Conservation (phyloP, 2,329 filamentous ascomycete genomes). For the Colletotrichum spaethianum region DNA sequence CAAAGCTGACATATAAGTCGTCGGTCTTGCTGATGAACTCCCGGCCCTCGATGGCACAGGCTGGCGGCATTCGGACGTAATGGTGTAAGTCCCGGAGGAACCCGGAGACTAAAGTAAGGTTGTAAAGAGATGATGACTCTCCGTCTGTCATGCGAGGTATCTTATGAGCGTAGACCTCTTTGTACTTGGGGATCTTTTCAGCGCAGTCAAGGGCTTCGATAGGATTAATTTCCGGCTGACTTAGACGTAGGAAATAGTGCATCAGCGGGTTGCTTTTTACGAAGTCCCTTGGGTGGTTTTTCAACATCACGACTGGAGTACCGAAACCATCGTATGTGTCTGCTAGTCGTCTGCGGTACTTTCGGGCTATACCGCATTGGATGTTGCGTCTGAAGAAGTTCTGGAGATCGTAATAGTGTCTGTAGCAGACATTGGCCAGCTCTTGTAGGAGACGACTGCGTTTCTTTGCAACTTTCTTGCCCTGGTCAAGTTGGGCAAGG, state of each 20-base stretch:
- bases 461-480: conserved; percentile 40
- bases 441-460: conserved; percentile 59
- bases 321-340: conserved; percentile 52
- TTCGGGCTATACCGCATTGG: conserved; percentile 51
- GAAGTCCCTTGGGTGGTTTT: conserved; percentile 56
- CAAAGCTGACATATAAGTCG: background rate
- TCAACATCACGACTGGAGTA: conserved; percentile 56
- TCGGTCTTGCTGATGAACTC: conserved; percentile 48
- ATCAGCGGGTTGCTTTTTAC: conserved; percentile 56
- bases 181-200: background rate
- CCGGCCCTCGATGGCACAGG: conserved; percentile 38
- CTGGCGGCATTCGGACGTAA: conserved; percentile 44
- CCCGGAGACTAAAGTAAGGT: conserved; percentile 54
- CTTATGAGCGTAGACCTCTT: background rate
- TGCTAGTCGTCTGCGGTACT: conserved; percentile 59
- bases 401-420: conserved; percentile 58
- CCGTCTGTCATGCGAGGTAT: background rate
- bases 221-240: conserved; percentile 53
- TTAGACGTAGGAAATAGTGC: conserved; percentile 61
- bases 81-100: conserved; percentile 57
- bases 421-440: conserved; percentile 59
- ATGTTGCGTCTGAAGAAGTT: conserved; percentile 57
- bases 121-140: conserved; percentile 47
- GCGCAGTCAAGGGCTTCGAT: background rate
- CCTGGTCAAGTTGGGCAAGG: conserved; percentile 48